Percentiles rank a stretch among this genome's conserved stretches.
These are phyloP conservation scores for Neurospora sublineolata DNA, from an alignment of 495 filamentous ascomycete species.

Conservation along the genomic window DNA sequence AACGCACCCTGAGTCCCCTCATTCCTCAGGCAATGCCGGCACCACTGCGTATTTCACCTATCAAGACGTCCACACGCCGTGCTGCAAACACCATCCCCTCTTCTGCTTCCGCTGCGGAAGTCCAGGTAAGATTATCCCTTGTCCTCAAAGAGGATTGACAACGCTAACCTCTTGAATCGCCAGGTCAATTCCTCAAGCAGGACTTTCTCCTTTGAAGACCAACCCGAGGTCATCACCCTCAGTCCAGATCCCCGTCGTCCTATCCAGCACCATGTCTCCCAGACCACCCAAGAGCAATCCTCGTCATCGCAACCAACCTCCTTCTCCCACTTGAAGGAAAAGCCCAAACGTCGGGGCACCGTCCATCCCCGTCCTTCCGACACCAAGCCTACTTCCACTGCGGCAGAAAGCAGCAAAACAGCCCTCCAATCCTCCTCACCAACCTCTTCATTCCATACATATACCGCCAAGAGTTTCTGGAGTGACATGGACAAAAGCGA, in stretches of 20 bases:
- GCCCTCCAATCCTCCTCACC: background rate
- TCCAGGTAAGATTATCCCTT: background rate
- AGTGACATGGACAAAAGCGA: background rate
- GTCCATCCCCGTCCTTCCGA: background rate
- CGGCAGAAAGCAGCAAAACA: background rate
- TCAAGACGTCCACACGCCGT: background rate
- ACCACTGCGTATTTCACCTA: background rate
- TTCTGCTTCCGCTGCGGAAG: background rate
- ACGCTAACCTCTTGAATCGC: background rate
- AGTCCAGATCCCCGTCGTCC: background rate
- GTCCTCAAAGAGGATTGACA: background rate
- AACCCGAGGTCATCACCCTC: background rate
- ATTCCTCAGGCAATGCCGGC: background rate
- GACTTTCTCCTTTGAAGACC: accelerated
- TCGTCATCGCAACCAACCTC: background rate
- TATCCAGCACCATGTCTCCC: background rate
- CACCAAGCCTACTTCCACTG: background rate
- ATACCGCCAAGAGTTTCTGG: background rate
- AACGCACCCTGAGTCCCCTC: background rate
- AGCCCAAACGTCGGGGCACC: background rate
- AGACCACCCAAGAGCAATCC: background rate
- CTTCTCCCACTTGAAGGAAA: background rate
- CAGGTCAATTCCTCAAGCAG: background rate
- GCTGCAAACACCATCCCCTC: background rate
- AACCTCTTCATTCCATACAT: background rate